Evolutionary conservation across 2,329 filamentous ascomycete species (phyloP), one percentile per base, ranked within the genome.

Genomic region (Pseudocercospora crystallina): DNA sequence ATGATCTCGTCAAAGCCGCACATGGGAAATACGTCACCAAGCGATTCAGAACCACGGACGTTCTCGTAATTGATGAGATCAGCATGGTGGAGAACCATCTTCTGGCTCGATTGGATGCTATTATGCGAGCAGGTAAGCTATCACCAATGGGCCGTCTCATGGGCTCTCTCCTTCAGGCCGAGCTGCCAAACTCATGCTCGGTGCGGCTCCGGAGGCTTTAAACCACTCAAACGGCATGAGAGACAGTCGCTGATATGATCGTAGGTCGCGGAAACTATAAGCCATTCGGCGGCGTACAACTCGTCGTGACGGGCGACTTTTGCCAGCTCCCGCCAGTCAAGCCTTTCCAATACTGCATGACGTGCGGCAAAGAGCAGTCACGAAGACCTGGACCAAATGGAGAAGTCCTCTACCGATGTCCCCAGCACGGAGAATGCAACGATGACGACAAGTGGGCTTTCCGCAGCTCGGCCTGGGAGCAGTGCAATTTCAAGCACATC

Each of bases 31-130:
- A 65, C 2, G 61, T 71, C 0, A 64, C 56, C 15, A 61, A 69
- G 1, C 70, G 76, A 0, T 64, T 82, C 1, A 59, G 14, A 0
- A 30, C 64, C 0, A 81, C 77, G 0, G 72, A 85, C 43, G 77
- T 83, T 0, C 70, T 86, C 1, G 74, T 86, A 17, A 80, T 86
- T 12, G 83, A 86, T 57, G 84, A 86, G 65, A 80, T 87, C 50
- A 82, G 78, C 54, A 86, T 86, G 83, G 73, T 85, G 0, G 80
- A 83, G 43, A 80, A 77, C 47, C 62, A 74, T 5, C 71, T 77
- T 41, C 76, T 83, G 26, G 75, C 80, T 51, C 73, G 80, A 10
- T 65, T 81, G 10, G 48, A 39, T 32, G 39, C 34, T 3, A 39
- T 53, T 12, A 53, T 53, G 50, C 31, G 44, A 29, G 42, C 31